Evolutionary conservation across 192 early-diverging fungal genomes (phyloP), one percentile per base, ranked within the genome.

Genomic region (Blastocladiella britannica): DNA sequence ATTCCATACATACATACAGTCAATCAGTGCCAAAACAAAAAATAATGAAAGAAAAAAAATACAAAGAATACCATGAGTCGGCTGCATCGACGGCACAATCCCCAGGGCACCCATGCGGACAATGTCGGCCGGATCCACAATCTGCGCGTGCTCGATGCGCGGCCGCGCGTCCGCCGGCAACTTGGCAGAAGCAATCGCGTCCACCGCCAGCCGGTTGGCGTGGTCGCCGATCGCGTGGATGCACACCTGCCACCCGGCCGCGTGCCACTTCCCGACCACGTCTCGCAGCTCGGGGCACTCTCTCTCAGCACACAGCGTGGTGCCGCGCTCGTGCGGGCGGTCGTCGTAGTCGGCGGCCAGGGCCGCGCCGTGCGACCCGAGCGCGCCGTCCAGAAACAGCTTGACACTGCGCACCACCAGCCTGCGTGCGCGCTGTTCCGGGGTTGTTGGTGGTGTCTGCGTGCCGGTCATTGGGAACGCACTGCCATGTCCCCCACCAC

Each of bases 121-220:
- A 20, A 80, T 63, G 58, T 80, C 78, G 20, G 65, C 56, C 18
- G 28, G 52, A 20, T 55, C 72, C 47, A 79, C 24, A 26, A 79
- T 65, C 56, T 79, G 77, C 9, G 77, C 75, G 57, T 79, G 77
- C 56, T 79, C 77, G 25, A 79, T 78, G 25, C 77, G 54, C 51
- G 65, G 56, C 31, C 77, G 51, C 18, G 62, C 22, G 23, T 59
- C 55, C 18, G 25, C 18, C n/a, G n/a, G n/a, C n/a, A n/a, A n/a
- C 56, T 58, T 62, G 30, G 26, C 43, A 22, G 53, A 28, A 29
- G 78, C 78, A 57, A 70, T 69, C 2, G 76, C 70, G 55, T 80
- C 63, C 5, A 80, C 54, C 20, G 66, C 67, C 1, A 78, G 9
- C 7, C 56, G 29, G 66, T 81, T 80, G 28, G 77, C 78, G 22